phyloP scores from a whole-genome alignment of 345 rosid species.

The Raphanus sativus region DNA sequence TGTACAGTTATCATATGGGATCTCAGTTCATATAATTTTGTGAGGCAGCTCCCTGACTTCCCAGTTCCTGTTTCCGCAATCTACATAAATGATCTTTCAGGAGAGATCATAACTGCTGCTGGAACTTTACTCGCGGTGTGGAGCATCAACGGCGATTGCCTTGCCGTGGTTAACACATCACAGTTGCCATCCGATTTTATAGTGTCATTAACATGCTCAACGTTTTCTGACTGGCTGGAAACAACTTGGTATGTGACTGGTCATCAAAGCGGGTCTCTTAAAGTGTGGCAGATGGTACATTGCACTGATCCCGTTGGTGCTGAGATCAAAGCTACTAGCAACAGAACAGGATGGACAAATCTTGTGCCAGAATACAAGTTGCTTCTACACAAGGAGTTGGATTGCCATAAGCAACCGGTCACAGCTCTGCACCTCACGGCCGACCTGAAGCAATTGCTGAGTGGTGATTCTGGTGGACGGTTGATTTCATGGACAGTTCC shows the following conservation, averaged over 20 bases:
- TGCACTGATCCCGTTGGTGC: conserved; percentile 53
- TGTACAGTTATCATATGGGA: conserved; percentile 88
- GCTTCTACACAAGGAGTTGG: conserved; percentile 74
- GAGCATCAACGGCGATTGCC: conserved; percentile 98
- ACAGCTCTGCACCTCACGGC: background rate
- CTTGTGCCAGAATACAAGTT: conserved; percentile 79
- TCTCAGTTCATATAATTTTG: conserved; percentile 77
- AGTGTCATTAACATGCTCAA: conserved; percentile 77
- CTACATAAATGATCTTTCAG: conserved; percentile 85
- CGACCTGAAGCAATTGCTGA: background rate
- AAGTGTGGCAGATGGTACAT: conserved; percentile 95
- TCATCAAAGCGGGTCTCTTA: conserved; percentile 97
- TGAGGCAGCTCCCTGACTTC: conserved; percentile 89
- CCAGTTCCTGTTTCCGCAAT: conserved; percentile 85
- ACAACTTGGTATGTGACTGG: conserved; percentile 94
- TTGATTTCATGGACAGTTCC: conserved; percentile 52
- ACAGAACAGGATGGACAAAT: conserved; percentile 53
- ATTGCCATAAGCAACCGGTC: conserved; percentile 83
- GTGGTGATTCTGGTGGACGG: background rate
- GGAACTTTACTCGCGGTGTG: conserved; percentile 94
- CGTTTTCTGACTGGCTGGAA: conserved; percentile 89
- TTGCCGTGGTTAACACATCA: conserved; percentile 80
- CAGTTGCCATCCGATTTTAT: conserved; percentile 94
- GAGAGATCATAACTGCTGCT: conserved; percentile 93
- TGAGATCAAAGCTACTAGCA: conserved; percentile 46